Conservation (phyloP, 2,329 filamentous ascomycete species). For the Hymenoscyphus scutula region DNA sequence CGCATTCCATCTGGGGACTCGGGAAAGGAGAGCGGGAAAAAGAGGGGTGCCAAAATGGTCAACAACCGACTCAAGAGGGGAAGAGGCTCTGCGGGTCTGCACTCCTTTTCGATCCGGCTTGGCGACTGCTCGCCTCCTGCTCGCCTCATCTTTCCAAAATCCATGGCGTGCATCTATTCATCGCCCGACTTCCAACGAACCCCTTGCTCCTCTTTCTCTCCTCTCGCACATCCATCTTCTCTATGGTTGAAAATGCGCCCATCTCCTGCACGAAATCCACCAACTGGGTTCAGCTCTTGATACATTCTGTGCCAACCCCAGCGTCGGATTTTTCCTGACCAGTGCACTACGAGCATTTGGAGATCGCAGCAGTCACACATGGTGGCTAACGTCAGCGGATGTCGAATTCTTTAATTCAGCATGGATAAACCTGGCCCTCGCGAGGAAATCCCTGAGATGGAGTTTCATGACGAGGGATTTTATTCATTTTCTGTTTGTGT, state of each 20-base stretch:
- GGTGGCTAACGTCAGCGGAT: background rate
- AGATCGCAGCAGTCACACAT: background rate
- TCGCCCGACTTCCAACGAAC: background rate
- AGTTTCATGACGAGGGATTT: too few species aligned
- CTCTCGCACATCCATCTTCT: background rate
- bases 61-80: background rate
- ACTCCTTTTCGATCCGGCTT: background rate
- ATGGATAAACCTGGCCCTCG: background rate
- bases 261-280: background rate
- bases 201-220: background rate
- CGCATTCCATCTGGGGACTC: background rate
- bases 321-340: background rate
- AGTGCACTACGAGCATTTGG: background rate
- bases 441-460: background rate
- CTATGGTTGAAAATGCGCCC: background rate
- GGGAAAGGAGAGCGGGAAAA: background rate
- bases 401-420: background rate
- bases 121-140: conserved; percentile 1
- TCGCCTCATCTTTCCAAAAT: background rate
- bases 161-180: background rate
- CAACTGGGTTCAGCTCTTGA: background rate
- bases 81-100: conserved; percentile 11
- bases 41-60: background rate
- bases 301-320: background rate
- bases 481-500: too few species aligned